phyloP scores from a whole-genome alignment of 2,329 filamentous ascomycete genomes.

The Trichophyton mentagrophytes region DNA sequence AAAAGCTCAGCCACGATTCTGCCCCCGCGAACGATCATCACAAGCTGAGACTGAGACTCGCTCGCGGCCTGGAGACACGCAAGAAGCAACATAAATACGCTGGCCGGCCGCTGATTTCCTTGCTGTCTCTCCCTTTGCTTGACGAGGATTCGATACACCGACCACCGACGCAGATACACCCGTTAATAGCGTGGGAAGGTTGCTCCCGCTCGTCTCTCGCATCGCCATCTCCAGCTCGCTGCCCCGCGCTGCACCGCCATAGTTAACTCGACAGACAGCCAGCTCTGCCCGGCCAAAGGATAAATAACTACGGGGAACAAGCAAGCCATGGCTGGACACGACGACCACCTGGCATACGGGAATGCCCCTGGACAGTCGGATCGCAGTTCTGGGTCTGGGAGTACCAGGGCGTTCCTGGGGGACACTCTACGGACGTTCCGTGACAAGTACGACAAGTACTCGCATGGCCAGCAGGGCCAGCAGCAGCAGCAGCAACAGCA shows the following conservation, averaged over 20 bases:
- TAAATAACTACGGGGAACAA: not conserved
- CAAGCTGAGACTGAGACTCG: not conserved
- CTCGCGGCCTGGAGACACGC: not conserved
- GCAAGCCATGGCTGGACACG: conserved; percentile 27
- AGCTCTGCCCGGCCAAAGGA: not conserved
- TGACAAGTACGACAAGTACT: conserved; percentile 30
- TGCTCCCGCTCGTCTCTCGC: not conserved
- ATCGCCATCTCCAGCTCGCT: not conserved
- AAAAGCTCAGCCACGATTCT: not conserved
- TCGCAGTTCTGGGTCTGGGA: conserved; percentile 24
- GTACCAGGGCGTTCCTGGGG: conserved; percentile 40
- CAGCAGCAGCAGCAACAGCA: conserved; percentile 5
- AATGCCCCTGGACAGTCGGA: conserved; percentile 32
- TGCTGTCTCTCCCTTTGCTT: not conserved
- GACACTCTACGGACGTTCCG: conserved; percentile 40
- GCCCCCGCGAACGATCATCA: not conserved
- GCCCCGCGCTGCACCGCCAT: not conserved
- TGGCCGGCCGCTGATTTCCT: not conserved
- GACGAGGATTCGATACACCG: not conserved
- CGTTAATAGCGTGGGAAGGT: not conserved
- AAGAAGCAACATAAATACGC: not conserved
- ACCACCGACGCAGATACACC: not conserved
- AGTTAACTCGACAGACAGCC: not conserved
- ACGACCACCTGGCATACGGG: conserved; percentile 45
- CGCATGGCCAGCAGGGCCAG: conserved; percentile 12